phyloP scores from a whole-genome alignment of 805 yeast genomes.

The Metschnikowia rubicola region DNA sequence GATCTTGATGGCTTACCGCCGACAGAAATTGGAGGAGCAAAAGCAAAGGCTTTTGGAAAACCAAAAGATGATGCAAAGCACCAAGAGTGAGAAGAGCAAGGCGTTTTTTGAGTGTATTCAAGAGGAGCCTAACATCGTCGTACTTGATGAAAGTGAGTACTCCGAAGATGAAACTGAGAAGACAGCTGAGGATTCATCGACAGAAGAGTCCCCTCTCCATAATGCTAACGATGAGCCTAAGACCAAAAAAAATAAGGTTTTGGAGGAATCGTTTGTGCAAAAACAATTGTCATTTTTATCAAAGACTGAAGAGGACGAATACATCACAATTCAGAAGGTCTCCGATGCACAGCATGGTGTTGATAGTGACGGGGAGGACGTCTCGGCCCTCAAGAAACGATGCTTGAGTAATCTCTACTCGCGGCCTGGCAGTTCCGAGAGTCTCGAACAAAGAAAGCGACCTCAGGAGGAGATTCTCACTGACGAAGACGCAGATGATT shows the following conservation, averaged over 20 bases:
- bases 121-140: conserved; percentile 37
- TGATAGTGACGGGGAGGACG: conserved; percentile 40
- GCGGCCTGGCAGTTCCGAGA: conserved; percentile 4
- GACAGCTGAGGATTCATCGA: conserved; percentile 9
- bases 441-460: conserved; percentile 8
- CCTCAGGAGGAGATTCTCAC: conserved; percentile 15
- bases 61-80: conserved; percentile 40
- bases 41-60: conserved; percentile 46
- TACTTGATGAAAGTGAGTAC: conserved; percentile 23
- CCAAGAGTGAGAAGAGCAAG: conserved; percentile 53
- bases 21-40: conserved; percentile 44
- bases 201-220: conserved; percentile 11
- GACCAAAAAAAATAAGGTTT: conserved; percentile 35
- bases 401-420: conserved; percentile 32
- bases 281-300: conserved; percentile 52
- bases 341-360: conserved; percentile 37
- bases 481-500: conserved; percentile 33
- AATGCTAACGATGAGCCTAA: conserved; percentile 24
- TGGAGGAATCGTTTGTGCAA: conserved; percentile 53
- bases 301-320: conserved; percentile 30
- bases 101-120: conserved; percentile 68
- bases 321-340: conserved; percentile 27
- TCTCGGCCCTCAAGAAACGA: conserved; percentile 43
- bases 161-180: conserved; percentile 22
- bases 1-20: conserved; percentile 44